phyloP scores from a whole-genome alignment of 176 grass and related monocot species.

The Oropetium thomaeum region DNA sequence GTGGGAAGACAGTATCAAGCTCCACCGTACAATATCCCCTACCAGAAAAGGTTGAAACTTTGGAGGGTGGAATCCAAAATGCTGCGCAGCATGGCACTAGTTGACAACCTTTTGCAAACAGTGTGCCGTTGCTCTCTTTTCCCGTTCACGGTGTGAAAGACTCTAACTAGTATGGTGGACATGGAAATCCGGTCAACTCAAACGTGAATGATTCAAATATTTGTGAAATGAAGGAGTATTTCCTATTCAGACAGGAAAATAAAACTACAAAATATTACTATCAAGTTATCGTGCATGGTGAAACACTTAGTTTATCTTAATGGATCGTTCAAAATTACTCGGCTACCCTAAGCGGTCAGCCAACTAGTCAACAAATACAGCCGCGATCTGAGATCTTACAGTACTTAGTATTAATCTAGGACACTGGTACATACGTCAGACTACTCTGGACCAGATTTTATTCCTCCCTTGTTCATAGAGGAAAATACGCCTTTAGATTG shows the following conservation, averaged over 20 bases:
- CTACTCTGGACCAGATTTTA: constrained; percentile 25
- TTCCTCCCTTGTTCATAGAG: constrained; percentile 32
- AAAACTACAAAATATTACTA: neutral
- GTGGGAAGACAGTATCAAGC: neutral
- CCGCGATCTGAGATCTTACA: too few species aligned
- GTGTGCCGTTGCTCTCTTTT: neutral
- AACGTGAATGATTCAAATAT: too few species aligned
- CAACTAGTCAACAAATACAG: constrained; percentile 35
- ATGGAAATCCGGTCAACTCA: neutral
- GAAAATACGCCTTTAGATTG: constrained; percentile 6
- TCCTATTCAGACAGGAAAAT: neutral
- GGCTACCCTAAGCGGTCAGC: constrained; percentile 13
- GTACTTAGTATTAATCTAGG: too few species aligned
- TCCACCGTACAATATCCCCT: constrained; percentile 11
- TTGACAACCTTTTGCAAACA: neutral
- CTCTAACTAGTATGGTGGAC: neutral
- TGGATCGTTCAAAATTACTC: constrained; percentile 18
- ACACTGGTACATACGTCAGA: constrained; percentile 24
- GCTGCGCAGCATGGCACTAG: neutral
- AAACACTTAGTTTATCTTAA: neutral
- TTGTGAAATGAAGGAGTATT: too few species aligned
- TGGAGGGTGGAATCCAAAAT: constrained; percentile 25
- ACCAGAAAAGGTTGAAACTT: constrained; percentile 11
- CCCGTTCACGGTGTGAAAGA: neutral
- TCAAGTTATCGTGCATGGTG: neutral